Evolutionary conservation across 2,329 filamentous ascomycete species (phyloP), one percentile per base, ranked within the genome.

Genomic region (Phaeosphaeriaceae sp.): DNA sequence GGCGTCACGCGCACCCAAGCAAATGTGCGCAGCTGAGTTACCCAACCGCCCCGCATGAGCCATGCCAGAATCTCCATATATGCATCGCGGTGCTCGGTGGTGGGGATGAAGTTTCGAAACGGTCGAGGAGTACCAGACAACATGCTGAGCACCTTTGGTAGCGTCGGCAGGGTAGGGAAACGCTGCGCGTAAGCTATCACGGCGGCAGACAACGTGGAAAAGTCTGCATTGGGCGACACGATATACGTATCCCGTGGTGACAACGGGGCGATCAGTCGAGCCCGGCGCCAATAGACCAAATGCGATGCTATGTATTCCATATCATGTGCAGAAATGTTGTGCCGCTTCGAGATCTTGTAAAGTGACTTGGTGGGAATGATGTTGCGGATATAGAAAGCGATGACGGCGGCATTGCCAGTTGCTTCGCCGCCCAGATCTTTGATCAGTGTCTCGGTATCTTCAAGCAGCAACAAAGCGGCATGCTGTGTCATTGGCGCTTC

Each of bases 261-360:
- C 6, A 99, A 85, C 0, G 95, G 95, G 4, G 92, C 91, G 42
- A 98, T 94, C 17, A 94, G 90, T 59, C 96, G 91, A 48, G 94
- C 95, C 56, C 93, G 90, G 22, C 95, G 89, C 93, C 94, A 98
- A 79, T 96, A 96, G 60, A 98, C 93, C 62, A 99, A 89, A 79
- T 98, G 95, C 57, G 92, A 91, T 10, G 93, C 93, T 61, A 96
- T 91, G 67, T 92, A 89, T 62, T 94, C 90, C 62, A 98, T 90
- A 66, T 96, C 91, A 31, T 87, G 84, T 1, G 95, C 84, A 3
- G 90, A 88, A 52, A 98, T 89, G 20, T 89, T 86, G 51, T 90
- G 87, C 64, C 85, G 86, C 65, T 89, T 86, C 17, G 89, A 87
- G 53, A 92, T 86, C 74, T 93, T 91, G 85, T 91, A 67, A 84